Evolutionary conservation across 441 rosid species (phyloP), one percentile per base, ranked within the genome.

Genomic region (Brassica hybrid): DNA sequence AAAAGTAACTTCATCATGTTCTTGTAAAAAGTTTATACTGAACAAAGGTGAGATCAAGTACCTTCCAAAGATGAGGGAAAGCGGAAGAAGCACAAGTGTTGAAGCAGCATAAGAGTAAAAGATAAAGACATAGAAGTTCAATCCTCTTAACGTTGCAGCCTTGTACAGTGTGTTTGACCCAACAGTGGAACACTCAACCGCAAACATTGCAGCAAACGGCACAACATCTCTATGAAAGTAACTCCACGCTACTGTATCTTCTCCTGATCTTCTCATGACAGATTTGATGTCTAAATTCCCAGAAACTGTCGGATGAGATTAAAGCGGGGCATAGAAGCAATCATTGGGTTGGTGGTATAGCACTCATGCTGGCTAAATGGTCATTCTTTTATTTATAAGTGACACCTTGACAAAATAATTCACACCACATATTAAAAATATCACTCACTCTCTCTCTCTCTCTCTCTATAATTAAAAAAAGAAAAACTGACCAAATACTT

Each of bases 161-260:
- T 77, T 72, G 57, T 17, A 78, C 1, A 72, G 61, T 48, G 77
- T 72, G 69, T 72, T 72, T 2, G 77, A 48, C 16, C 69, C 64
- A 72, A 72, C 77, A 23, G 65, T 7, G 2, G 68, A 10, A 72
- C 81, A 77, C 48, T 72, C 81, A 10, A 77, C 81, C 0, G 57
- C 12, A 50, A 72, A 59, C 81, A 77, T 77, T 0, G 81, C 81
- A 66, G 16, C 76, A 77, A 72, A 72, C 14, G 76, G 81, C 6
- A 78, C 13, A 66, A 77, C 57, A 72, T 77, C 81, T 77, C 64
- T 66, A 11, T 1, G 60, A 8, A 73, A 73, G 11, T 21, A 67
- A 3, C 59, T 78, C 77, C 73, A 67, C 0, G 74, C 77, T 38
- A 60, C 19, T 52, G 62, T 73, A 25, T 73, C 81, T 67, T 78